Evolutionary conservation across 2,329 filamentous ascomycete species (phyloP).

Genomic region (Madurella mycetomatis): DNA sequence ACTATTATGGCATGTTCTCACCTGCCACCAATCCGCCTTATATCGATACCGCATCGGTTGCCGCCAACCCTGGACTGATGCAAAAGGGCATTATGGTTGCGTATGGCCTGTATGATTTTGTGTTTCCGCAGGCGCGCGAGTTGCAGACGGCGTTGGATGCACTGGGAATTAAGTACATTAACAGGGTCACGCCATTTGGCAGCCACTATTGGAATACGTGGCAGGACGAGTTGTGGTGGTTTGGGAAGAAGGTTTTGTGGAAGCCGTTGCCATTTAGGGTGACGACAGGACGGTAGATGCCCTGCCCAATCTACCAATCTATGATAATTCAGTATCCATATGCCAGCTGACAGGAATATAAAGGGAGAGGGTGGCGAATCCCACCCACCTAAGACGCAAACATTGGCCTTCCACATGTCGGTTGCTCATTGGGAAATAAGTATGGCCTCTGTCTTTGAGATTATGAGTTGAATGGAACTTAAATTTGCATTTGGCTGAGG

Average conservation of each 20-base stretch:
- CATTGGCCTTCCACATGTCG: too few species aligned
- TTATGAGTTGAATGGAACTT: too few species aligned
- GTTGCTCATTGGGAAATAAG: too few species aligned
- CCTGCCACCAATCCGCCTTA: constrained; percentile 23
- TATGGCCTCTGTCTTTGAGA: too few species aligned
- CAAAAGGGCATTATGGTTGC: constrained; percentile 27
- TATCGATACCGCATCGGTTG: constrained; percentile 17
- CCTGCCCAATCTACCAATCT: too few species aligned
- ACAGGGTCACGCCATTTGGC: constrained; percentile 26
- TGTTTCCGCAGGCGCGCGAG: constrained; percentile 22
- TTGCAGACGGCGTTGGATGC: constrained; percentile 25
- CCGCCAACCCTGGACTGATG: constrained; percentile 13
- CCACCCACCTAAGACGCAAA: too few species aligned
- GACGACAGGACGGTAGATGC: constrained; percentile 2
- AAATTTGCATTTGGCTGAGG: too few species aligned
- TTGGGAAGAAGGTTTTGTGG: constrained; percentile 28
- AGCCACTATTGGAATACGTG: constrained; percentile 31
- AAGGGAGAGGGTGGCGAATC: too few species aligned
- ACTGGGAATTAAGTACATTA: constrained; percentile 19
- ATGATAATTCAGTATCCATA: too few species aligned
- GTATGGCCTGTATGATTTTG: constrained; percentile 29
- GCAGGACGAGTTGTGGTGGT: constrained; percentile 30
- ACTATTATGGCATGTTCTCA: constrained; percentile 30
- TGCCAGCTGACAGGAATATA: too few species aligned
- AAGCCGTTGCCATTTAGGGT: constrained; percentile 24